phyloP scores from a whole-genome alignment of 192 early-diverging fungal genomes.

The Paraglomus occultum region DNA sequence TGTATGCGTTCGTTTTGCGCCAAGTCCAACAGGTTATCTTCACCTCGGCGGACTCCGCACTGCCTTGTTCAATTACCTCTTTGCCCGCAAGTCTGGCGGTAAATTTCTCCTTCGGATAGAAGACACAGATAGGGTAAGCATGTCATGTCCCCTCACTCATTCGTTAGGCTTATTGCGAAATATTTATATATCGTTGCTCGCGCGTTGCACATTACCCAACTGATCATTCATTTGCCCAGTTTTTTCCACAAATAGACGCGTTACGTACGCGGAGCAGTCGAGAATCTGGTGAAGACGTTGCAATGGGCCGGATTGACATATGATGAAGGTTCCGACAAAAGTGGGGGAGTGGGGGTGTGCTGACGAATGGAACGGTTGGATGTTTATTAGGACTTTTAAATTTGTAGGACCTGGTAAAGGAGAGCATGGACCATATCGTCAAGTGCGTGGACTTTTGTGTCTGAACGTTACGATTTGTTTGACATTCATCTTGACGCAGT shows the following conservation, averaged over 20 bases:
- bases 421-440: constrained; percentile 66
- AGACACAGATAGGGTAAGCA: constrained; percentile 79
- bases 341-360: not conserved
- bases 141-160: too few species aligned
- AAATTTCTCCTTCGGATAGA: constrained; percentile 87
- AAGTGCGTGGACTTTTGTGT: constrained; percentile 38
- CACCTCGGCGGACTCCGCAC: constrained; percentile 93
- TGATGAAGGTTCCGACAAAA: constrained; percentile 64
- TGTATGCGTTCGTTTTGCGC: constrained; percentile 87
- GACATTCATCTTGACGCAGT: not conserved
- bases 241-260: constrained; percentile 49
- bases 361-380: too few species aligned
- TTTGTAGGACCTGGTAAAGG: constrained; percentile 56
- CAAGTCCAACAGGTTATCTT: constrained; percentile 88
- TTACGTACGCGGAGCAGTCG: constrained; percentile 69
- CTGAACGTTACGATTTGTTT: not conserved
- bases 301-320: constrained; percentile 73
- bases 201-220: too few species aligned
- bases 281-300: constrained; percentile 62
- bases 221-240: not conserved
- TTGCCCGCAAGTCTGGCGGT: constrained; percentile 73
- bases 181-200: too few species aligned
- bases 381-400: not conserved
- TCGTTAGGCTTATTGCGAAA: too few species aligned
- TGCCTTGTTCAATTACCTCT: constrained; percentile 86